Base-by-base conservation (phyloP, 129 eudicot species). In the Pseudognaphalium luteoalbum region DNA sequence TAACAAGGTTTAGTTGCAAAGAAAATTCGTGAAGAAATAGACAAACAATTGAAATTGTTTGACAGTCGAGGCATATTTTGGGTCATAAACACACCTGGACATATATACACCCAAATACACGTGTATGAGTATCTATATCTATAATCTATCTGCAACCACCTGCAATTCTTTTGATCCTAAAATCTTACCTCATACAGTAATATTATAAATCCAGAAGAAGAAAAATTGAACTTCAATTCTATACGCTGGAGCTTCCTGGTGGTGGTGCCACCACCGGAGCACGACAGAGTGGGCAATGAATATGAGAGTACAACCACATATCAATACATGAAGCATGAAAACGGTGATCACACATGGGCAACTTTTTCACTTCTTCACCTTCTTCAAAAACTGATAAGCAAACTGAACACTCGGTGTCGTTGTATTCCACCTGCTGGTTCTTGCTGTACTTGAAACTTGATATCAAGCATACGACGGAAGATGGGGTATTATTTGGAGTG, bases 291-390 rank as follows among this genome's bases (percentile, higher is more conserved):
- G 96, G 92, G 61, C 96, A 89, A 15, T 87, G 89, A 34, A 74
- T 65, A 72, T 91, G 96, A 73, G 96, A 87, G 54, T 81, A 75
- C 32, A 92, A 80, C 96, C 96, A 92, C 93, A 85, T 89, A 54
- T 89, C 96, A 28, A 90, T 92, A 75, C 95, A 90, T 1, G 88
- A 74, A 44, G 92, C 92, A 78, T 92, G 98, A 70, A 92, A 92
- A 19, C 81, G 83, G 70, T 90, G 96, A 57, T 76, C 77, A 69
- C 96, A 92, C 21, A 74, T 80, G 0, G 89, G 89, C 77, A 92
- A 61, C 57, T 83, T 77, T 67, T 82, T 83, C 15, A 92, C 76
- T 57, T 89, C 83, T 61, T 89, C 91, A 4, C 92, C 96, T 34
- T 92, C 90, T 85, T 90, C 94, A 11, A 85, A 88, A 37, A 50